Evolutionary conservation across 2,329 filamentous ascomycete genomes (phyloP), one percentile per base, ranked within the genome.

Genomic region (Penicillium capsulatum): DNA sequence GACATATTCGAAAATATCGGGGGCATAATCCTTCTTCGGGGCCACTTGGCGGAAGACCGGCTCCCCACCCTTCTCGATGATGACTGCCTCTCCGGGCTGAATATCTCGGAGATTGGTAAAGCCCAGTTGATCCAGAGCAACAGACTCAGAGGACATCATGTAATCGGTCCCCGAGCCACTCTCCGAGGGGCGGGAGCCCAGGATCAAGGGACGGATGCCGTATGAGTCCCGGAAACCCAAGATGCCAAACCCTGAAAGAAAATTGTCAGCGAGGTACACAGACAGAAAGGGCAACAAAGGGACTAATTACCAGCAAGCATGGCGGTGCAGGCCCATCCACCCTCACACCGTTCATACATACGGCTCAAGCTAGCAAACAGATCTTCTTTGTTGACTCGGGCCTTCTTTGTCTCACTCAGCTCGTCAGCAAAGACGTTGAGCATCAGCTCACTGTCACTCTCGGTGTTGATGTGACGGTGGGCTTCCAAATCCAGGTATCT

Each of bases 101-200:
- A 95, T 85, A 57, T 95, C 85, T 27, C 75, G 67, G 53, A 94
- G 83, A 58, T 88, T 74, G 22, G 66, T 72, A 69, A 92, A 94
- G 11, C 87, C 87, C 33, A 91, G 81, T 62, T 94, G 87, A 31
- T 77, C 77, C 32, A 95, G 71, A 7, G 88, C 89, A 34, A 95
- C 81, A 7, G 84, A 91, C 66, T 95, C 89, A 0, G 88, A 94
- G 1, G 88, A 87, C 72, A 95, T 79, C 77, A 95, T 88, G 70
- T 94, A 95, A 65, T 95, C 89, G 44, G 68, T 83, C 4, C 80
- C 81, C 3, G 77, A 72, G 24, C 77, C 74, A 27, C 80, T 83
- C 10, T 72, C 65, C 1, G 85, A 88, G 1, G 79, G 75, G 38
- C 88, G 78, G 34, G 81, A 85, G 29, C 89, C 89, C 7, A 94